Percentiles rank a stretch among this genome's conserved stretches.
phyloP scores from a whole-genome alignment of 306 rosid genomes.

The Dalbergia oliveri region DNA sequence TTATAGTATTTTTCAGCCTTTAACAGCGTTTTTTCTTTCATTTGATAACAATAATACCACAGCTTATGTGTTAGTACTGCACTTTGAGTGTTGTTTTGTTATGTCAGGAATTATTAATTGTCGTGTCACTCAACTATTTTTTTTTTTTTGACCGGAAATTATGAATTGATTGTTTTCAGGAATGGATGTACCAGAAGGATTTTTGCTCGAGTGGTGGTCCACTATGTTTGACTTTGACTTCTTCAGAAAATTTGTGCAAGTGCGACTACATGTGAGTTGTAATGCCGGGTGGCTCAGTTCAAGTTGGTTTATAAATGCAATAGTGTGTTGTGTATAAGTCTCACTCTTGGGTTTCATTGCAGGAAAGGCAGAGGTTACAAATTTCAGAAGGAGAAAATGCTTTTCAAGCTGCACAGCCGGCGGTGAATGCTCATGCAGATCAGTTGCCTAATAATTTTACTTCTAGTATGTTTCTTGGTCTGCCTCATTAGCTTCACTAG shows the following conservation, averaged over 20 bases:
- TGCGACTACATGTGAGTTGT: neutral
- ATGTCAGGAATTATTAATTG: conserved; percentile 1
- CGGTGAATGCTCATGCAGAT: conserved; percentile 3
- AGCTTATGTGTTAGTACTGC: neutral
- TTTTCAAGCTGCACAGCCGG: neutral
- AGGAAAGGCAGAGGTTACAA: conserved; percentile 11
- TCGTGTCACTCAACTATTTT: neutral
- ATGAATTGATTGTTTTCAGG: conserved; percentile 36
- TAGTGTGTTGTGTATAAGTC: neutral
- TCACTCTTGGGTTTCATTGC: conserved; percentile 6
- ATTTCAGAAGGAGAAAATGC: conserved; percentile 9
- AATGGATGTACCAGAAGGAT: conserved; percentile 44
- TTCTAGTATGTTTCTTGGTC: conserved; percentile 26
- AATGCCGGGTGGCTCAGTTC: neutral
- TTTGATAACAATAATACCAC: neutral
- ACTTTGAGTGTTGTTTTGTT: neutral
- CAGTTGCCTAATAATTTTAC: neutral
- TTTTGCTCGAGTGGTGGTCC: conserved; percentile 48
- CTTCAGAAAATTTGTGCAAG: conserved; percentile 11
- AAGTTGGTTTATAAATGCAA: neutral
- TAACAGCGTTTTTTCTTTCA: neutral
- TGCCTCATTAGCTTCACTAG: conserved; percentile 12
- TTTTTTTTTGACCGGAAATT: conserved; percentile 3
- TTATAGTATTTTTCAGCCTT: neutral
- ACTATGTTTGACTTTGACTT: neutral